Conservation (phyloP, 192 early-diverging fungal species). For the Backusella macrospora region DNA sequence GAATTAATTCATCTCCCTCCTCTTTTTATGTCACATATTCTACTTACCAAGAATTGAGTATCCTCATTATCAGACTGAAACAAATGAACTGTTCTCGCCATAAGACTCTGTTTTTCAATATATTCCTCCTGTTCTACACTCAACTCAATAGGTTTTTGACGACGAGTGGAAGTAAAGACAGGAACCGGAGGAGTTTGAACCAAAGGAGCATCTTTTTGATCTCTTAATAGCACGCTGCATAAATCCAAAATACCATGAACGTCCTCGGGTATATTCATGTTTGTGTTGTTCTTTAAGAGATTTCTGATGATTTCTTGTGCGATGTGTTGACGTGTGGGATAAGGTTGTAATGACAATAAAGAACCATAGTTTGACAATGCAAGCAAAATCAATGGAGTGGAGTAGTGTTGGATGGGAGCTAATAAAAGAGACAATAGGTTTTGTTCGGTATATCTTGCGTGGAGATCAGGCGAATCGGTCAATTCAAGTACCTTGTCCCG, state of each 20-base stretch:
- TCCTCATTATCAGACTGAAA: conserved; percentile 73
- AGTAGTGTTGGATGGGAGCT: conserved; percentile 79
- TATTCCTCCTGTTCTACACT: conserved; percentile 85
- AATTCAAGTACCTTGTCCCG: conserved; percentile 73
- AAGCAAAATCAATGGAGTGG: conserved; percentile 64
- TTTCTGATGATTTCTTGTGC: conserved; percentile 76
- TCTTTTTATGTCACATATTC: conserved; percentile 14
- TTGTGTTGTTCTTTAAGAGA: conserved; percentile 70
- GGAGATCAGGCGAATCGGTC: conserved; percentile 67
- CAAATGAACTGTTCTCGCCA: conserved; percentile 82
- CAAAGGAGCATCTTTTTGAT: conserved; percentile 72
- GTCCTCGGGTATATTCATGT: conserved; percentile 67
- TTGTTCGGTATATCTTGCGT: conserved; percentile 66
- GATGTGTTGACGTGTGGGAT: conserved; percentile 79
- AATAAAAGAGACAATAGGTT: conserved; percentile 85
- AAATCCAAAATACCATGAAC: conserved; percentile 82
- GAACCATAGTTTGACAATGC: conserved; percentile 80
- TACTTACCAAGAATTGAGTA: conserved; percentile 73
- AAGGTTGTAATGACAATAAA: conserved; percentile 85
- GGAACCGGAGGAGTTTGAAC: conserved; percentile 31
- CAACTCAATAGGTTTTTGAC: conserved; percentile 44
- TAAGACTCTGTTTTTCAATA: conserved; percentile 88
- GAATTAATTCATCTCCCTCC: background rate
- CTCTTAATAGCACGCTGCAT: conserved; percentile 78
- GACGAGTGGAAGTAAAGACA: conserved; percentile 37